These are phyloP conservation scores for Salix suchowensis DNA, from an alignment of 345 rosid species.

Conservation along the genomic window DNA sequence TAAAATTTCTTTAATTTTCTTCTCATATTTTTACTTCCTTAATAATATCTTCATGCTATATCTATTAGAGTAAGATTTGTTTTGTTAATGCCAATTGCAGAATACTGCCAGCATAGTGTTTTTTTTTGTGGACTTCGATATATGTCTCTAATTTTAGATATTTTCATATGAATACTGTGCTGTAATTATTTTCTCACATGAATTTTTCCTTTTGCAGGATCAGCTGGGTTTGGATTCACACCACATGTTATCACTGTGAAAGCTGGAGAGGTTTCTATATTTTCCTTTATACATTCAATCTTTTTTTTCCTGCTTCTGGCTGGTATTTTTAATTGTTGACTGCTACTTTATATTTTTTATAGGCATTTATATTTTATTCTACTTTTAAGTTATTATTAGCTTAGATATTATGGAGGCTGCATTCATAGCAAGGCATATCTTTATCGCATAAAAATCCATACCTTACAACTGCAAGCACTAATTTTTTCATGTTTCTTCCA, in stretches of 20 bases:
- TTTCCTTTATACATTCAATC: slow-evolving; percentile 3
- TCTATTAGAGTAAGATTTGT: not conserved
- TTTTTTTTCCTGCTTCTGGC: not conserved
- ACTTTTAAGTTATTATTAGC: too few species aligned
- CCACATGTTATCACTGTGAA: slow-evolving; percentile 64
- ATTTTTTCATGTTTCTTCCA: not conserved
- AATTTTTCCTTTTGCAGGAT: slow-evolving; percentile 39
- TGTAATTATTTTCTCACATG: not conserved
- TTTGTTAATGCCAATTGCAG: not conserved
- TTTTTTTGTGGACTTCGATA: too few species aligned
- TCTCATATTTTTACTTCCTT: too few species aligned
- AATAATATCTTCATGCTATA: not conserved
- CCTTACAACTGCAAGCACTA: not conserved
- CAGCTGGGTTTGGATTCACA: slow-evolving; percentile 45
- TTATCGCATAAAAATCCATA: not conserved
- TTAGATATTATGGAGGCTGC: too few species aligned
- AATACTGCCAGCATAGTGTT: not conserved
- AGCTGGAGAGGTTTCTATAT: slow-evolving; percentile 59
- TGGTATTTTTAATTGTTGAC: not conserved
- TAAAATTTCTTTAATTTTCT: too few species aligned
- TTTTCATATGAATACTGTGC: too few species aligned
- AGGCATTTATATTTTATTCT: too few species aligned
- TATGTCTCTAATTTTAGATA: not conserved
- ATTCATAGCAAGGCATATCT: not conserved
- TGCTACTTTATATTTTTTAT: not conserved